Base-by-base conservation (phyloP, 2,329 filamentous ascomycete species). In the Tolypocladium guangdongense region DNA sequence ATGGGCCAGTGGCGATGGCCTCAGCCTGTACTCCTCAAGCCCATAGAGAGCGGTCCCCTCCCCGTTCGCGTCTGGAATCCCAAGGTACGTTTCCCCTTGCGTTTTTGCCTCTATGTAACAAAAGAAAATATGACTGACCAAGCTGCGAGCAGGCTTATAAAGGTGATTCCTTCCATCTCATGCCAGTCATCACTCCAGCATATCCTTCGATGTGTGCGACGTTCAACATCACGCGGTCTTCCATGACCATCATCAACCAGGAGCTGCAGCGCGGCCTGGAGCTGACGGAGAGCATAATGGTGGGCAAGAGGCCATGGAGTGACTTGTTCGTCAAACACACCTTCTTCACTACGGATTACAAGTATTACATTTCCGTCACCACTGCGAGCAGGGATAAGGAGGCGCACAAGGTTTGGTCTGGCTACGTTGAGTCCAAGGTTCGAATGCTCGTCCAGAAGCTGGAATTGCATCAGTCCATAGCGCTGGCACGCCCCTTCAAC, bases 191-290 rank as follows among this genome's bases (percentile, higher is more conserved):
- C 64, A 99, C 93, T 1, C 93, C 93, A 1, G 91, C 93, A 1
- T 97, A 96, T 67, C 93, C 93, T 3, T 95, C 90, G 50, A 97
- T 96, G 91, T 97, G 93, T 68, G 87, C 93, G 2, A 97, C 93
- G 0, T 93, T 95, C 74, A 97, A 96, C 64, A 86, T 99, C 56
- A 91, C 88, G 3, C 77, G 82, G 59, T 97, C 92, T 1, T 95
- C 90, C 2, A 89, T 90, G 74, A 75, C 81, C 7, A 83, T 96
- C 50, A 90, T 99, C 64, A 81, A 90, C 59, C 80, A 84, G 48
- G 93, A 99, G 66, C 80, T 97, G 22, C 78, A 85, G 58, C 83
- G 88, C 38, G 93, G 86, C 6, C 81, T 85, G 51, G 78, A 88
- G 51, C 86, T 96, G 52, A 83, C 90, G 11, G 84, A 88, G 57